A percentile compares a stretch with the other conserved stretches of the same genome.
Conservation (phyloP, 2,329 filamentous ascomycete species). For the Exophiala sp. region DNA sequence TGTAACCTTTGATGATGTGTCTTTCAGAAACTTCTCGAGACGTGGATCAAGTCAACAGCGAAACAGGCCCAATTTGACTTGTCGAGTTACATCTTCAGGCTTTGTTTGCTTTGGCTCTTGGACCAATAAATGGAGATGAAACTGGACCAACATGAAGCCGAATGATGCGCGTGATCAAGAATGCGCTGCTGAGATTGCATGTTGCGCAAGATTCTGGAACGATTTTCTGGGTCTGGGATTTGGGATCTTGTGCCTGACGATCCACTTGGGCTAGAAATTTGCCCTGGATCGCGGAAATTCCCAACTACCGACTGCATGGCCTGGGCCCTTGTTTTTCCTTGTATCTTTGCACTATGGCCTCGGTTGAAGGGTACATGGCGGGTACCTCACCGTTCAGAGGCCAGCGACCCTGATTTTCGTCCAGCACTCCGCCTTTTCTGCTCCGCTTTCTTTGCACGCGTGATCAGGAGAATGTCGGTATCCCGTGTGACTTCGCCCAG, state of each 20-base stretch:
- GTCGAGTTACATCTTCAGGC: not conserved
- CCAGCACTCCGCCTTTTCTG: not conserved
- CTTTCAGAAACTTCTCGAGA: not conserved
- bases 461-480: not conserved
- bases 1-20: not conserved
- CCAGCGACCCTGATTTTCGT: not conserved
- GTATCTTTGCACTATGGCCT: not conserved
- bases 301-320: constrained; percentile 1
- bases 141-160: no score
- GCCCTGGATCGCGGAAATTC: not conserved
- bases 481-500: no score
- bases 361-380: not conserved
- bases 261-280: constrained; percentile 1
- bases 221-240: not conserved
- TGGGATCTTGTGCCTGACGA: constrained; percentile 3
- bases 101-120: not conserved
- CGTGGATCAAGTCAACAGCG: not conserved
- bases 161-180: not conserved
- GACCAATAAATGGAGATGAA: no score
- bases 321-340: not conserved
- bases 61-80: not conserved
- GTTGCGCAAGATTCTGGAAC: constrained; percentile 1
- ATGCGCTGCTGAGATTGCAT: not conserved
- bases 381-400: no score
- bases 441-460: not conserved